Conservation (phyloP, 805 yeast genomes). For the Phaffomyces opuntiae region DNA sequence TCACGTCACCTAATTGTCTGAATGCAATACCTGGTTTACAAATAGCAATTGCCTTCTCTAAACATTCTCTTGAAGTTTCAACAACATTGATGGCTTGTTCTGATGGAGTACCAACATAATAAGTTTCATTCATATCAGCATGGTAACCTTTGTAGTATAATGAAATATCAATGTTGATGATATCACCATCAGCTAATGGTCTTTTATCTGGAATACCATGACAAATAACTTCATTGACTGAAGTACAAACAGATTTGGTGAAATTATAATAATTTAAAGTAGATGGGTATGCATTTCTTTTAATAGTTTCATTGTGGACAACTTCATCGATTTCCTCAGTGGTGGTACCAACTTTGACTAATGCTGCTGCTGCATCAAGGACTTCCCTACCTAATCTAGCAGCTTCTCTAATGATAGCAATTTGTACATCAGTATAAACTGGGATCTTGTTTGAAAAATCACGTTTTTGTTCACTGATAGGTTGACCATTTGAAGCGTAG, state of each 20-base stretch:
- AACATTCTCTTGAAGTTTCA: slow-evolving; percentile 83
- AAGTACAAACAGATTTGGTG: slow-evolving; percentile 89
- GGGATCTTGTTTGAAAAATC: slow-evolving; percentile 64
- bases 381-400: slow-evolving; percentile 77
- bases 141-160: slow-evolving; percentile 84
- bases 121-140: slow-evolving; percentile 93
- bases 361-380: slow-evolving; percentile 82
- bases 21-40: slow-evolving; percentile 92
- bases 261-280: slow-evolving; percentile 91
- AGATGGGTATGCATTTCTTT: slow-evolving; percentile 88
- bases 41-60: slow-evolving; percentile 72
- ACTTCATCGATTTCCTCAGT: slow-evolving; percentile 87
- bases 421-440: slow-evolving; percentile 57
- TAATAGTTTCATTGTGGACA: slow-evolving; percentile 82
- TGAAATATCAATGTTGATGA: slow-evolving; percentile 84
- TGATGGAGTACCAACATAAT: slow-evolving; percentile 87
- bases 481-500: slow-evolving; percentile 75
- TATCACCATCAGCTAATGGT: slow-evolving; percentile 86
- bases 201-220: slow-evolving; percentile 96
- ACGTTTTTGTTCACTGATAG: slow-evolving; percentile 66
- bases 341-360: slow-evolving; percentile 80
- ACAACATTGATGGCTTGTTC: slow-evolving; percentile 82
- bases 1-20: slow-evolving; percentile 79
- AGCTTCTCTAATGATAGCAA: slow-evolving; percentile 70
- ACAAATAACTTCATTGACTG: slow-evolving; percentile 91